These are phyloP conservation scores for Cladophialophora carrionii DNA, from an alignment of 2,329 filamentous ascomycete genomes.

Conservation along the genomic window DNA sequence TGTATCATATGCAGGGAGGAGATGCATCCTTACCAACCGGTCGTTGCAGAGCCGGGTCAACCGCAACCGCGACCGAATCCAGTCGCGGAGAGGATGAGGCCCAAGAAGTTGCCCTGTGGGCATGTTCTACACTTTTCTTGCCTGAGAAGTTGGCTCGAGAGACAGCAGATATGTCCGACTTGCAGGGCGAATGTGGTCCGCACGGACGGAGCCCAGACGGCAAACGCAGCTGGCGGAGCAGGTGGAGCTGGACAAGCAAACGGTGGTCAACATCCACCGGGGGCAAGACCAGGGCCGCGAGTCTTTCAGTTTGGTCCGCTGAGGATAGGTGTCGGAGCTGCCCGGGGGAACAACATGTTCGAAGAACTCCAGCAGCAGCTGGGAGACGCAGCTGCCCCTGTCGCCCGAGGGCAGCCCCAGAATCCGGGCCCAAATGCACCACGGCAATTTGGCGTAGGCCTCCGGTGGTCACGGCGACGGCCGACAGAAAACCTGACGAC, in stretches of 20 bases:
- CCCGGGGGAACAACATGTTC: conserved; percentile 61
- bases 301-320: conserved; percentile 76
- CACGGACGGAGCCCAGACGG: conserved; percentile 38
- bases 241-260: conserved; percentile 34
- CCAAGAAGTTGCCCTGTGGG: conserved; percentile 95
- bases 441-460: conserved; percentile 48
- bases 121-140: conserved; percentile 95
- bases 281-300: conserved; percentile 55
- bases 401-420: conserved; percentile 43
- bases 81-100: conserved; percentile 79
- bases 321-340: conserved; percentile 68
- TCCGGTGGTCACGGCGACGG: conserved; percentile 43
- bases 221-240: conserved; percentile 37
- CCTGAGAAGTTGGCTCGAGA: conserved; percentile 93
- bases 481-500: conserved; percentile 37
- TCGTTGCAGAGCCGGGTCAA: conserved; percentile 46
- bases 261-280: conserved; percentile 39
- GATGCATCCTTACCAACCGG: conserved; percentile 78
- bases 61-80: conserved; percentile 41
- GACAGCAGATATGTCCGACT: conserved; percentile 95
- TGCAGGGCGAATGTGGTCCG: conserved; percentile 78
- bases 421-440: conserved; percentile 43
- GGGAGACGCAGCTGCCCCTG: conserved; percentile 54
- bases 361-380: conserved; percentile 69
- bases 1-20: conserved; percentile 98